Conservation (phyloP, 192 early-diverging fungal genomes). For the Pilobolus umbonatus region DNA sequence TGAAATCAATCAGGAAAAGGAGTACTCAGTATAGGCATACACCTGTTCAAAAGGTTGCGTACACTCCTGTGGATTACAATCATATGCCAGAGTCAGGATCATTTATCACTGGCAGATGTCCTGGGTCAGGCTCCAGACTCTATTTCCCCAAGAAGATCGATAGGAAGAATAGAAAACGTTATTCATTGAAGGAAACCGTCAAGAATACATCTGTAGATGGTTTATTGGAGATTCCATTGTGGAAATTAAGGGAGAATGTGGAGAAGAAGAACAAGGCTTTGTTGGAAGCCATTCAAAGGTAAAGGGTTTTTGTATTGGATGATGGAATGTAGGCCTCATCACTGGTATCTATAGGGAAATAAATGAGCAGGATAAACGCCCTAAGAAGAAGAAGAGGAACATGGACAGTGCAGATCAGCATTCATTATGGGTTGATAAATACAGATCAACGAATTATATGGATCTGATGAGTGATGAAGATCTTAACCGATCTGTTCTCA, state of each 20-base stretch:
- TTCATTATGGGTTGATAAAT: slow-evolving; percentile 95
- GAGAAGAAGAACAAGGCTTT: not conserved
- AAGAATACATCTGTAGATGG: not conserved
- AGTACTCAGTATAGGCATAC: no score
- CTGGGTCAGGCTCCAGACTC: slow-evolving; percentile 30
- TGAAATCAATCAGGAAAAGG: not conserved
- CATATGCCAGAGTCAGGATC: slow-evolving; percentile 38
- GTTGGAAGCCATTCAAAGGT: slow-evolving; percentile 15
- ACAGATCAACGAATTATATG: slow-evolving; percentile 71
- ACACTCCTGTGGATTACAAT: slow-evolving; percentile 24
- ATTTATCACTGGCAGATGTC: slow-evolving; percentile 35
- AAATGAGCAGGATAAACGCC: not conserved
- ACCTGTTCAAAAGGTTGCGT: not conserved
- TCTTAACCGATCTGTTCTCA: slow-evolving; percentile 81
- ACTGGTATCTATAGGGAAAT: slow-evolving; percentile 1
- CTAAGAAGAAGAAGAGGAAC: not conserved
- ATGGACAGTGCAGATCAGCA: not conserved
- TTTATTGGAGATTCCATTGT: slow-evolving; percentile 18
- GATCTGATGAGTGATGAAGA: slow-evolving; percentile 90
- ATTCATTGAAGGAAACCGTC: not conserved
- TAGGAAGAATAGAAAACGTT: slow-evolving; percentile 7
- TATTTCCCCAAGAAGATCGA: slow-evolving; percentile 41
- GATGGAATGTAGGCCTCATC: not conserved
- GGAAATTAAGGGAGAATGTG: slow-evolving; percentile 18
- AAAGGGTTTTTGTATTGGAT: not conserved